Percentiles rank a stretch among this genome's conserved stretches.
Evolutionary conservation across 225 moss, liverwort and hornwort species (phyloP).

Genomic region (Neckera pumila): DNA sequence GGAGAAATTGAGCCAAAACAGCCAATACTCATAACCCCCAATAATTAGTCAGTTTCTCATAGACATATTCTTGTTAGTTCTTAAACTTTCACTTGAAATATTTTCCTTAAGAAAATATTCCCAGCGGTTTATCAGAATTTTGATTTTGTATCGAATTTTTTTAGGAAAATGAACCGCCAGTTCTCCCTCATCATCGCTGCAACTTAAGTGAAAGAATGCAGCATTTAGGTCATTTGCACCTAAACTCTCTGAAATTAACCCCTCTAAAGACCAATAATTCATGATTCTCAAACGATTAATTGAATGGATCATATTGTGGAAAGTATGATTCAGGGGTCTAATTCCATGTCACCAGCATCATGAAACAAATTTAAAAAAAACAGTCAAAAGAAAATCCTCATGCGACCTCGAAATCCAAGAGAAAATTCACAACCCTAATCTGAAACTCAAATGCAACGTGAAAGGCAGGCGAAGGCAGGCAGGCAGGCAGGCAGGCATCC

Average conservation of each 20-base stretch:
- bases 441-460: background rate
- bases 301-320: background rate
- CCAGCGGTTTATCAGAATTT: background rate
- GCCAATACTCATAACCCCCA: background rate
- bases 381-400: background rate
- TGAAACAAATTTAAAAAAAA: no score
- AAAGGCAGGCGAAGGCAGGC: background rate
- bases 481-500: background rate
- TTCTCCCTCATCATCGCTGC: background rate
- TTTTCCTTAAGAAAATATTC: background rate
- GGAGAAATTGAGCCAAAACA: background rate
- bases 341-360: background rate
- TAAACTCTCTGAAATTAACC: background rate
- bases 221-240: background rate
- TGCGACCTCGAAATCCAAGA: background rate
- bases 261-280: no score
- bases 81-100: background rate
- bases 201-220: background rate
- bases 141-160: background rate
- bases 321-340: background rate
- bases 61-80: background rate
- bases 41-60: background rate
- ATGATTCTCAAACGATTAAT: background rate
- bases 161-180: background rate
- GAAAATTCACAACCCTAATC: background rate